Evolutionary conservation across 257 asterid species (phyloP), one percentile per base, ranked within the genome.

Genomic region (Solanum sitiens): DNA sequence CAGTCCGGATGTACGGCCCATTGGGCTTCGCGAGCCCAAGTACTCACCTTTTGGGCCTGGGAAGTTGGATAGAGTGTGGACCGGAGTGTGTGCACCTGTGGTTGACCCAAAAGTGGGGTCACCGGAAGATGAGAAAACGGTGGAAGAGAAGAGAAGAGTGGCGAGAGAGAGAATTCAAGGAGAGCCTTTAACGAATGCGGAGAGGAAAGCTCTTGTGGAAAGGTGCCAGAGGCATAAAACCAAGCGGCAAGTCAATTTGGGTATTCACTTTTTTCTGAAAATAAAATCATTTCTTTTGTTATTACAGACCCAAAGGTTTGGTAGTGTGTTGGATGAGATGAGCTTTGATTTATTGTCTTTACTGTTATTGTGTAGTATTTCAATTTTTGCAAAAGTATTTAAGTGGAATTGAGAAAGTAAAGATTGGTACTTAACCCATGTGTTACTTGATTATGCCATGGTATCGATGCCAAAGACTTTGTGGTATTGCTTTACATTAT

Each of bases 1-100:
- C 91, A 97, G 94, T 88, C 50, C 96, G 2, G 89, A 83, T 47
- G 91, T 89, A 16, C 89, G 99, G 73, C 98, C 99, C 5, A 95
- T 95, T 85, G 99, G 99, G 88, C 96, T 97, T 87, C 93, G 98
- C 83, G 98, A 90, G 89, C 99, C 99, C 23, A 97, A 94, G 90
- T 95, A 97, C 91, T 97, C 99, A 73, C 99, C 99, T 6, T 97
- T 95, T 82, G 99, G 99, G 13, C 99, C 99, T 80, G 94, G 90
- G 6, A 94, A 98, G 5, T 45, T 97, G 86, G 94, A 91, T 87
- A 90, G 99, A 88, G 94, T 59, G 2, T 97, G 99, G 99, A 95
- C 99, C 2, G 99, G 99, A 47, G 98, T 95, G 44, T 97, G 99
- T 88, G 98, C 99, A 68, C 98, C 99, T 23, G 98, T 93, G 16